Evolutionary conservation across 2,329 filamentous ascomycete species (phyloP), one percentile per base, ranked within the genome.

Genomic region (Colletotrichum sp.): DNA sequence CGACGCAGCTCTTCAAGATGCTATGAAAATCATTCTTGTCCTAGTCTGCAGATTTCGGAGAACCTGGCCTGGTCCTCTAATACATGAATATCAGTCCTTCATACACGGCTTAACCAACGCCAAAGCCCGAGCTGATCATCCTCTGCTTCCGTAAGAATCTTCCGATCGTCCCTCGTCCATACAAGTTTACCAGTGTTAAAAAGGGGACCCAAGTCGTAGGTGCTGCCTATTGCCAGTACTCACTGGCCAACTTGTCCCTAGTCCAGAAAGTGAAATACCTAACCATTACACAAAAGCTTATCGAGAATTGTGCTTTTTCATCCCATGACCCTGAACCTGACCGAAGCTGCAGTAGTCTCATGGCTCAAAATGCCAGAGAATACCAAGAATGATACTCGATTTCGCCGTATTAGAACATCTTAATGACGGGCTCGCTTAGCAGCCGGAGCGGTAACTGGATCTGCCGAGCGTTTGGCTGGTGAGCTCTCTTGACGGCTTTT

Each of bases 401-500:
- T 36, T 36, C n/a, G 57, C 7, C 43, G 34, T 36, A 30, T 48
- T 77, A 60, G 21, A 57, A 57, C 16, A 26, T 21, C 16, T 76
- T 16, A 86, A 60, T 81, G 81, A 28, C 85, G 85, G 59, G 80
- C 80, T 71, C 85, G 84, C 80, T 87, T 87, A 28, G 84, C 73
- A 32, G 79, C 77, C 32, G 80, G 76, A 6, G 82, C 77, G 28
- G 79, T 78, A 24, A 85, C 79, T n/a, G 77, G 80, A 9, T 71
- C 72, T 55, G 65, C 72, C 36, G 66, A 28, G 7, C 74, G 74
- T 67, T 76, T 76, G 12, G 32, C 21, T 4, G 60, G 21, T 18
- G 60, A 55, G 26, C 72, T 63, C 21, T 43, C 74, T 13, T 68
- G 71, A 83, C 85, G 81, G 79, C 84, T 86, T 87, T 95, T 95